Conservation (phyloP, 352 stramenopile genomes). For the Globisporangium barbulae region DNA sequence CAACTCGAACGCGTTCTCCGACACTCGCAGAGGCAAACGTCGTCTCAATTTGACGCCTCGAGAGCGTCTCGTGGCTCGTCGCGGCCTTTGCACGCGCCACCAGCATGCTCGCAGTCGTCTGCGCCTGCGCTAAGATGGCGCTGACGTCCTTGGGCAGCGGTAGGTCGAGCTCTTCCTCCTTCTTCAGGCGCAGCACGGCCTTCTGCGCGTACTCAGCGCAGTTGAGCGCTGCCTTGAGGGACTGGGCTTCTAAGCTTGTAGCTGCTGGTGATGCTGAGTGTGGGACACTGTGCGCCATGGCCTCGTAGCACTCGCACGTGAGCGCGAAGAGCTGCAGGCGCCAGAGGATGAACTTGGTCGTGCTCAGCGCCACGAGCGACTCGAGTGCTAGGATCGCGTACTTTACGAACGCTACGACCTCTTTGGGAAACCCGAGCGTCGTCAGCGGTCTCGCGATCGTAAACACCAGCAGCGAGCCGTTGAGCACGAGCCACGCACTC, state of each 20-base stretch:
- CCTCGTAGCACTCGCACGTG: constrained; percentile 60
- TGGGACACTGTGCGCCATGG: constrained; percentile 23
- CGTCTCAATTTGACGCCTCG: constrained; percentile 29
- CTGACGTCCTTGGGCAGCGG: constrained; percentile 45
- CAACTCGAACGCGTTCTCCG: constrained; percentile 32
- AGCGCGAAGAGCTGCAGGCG: constrained; percentile 48
- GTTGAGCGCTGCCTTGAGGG: constrained; percentile 34
- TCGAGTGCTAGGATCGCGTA: constrained; percentile 58
- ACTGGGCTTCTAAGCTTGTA: constrained; percentile 6
- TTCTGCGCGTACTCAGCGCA: constrained; percentile 44
- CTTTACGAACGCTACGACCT: constrained; percentile 64
- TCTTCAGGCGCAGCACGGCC: constrained; percentile 43
- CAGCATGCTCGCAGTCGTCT: constrained; percentile 37
- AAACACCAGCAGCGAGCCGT: constrained; percentile 61
- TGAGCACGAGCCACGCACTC: constrained; percentile 61
- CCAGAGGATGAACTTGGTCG: constrained; percentile 65
- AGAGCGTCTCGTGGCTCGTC: constrained; percentile 20
- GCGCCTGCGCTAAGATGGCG: constrained; percentile 32
- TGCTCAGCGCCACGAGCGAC: constrained; percentile 48
- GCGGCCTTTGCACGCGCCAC: constrained; percentile 23
- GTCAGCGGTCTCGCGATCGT: constrained; percentile 46
- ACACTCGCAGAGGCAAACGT: constrained; percentile 16
- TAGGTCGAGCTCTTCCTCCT: constrained; percentile 75
- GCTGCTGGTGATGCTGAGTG: constrained; percentile 4
- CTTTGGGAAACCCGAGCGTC: constrained; percentile 39